Conservation (phyloP, 129 eudicot genomes). For the Heracleum sosnowskyi region DNA sequence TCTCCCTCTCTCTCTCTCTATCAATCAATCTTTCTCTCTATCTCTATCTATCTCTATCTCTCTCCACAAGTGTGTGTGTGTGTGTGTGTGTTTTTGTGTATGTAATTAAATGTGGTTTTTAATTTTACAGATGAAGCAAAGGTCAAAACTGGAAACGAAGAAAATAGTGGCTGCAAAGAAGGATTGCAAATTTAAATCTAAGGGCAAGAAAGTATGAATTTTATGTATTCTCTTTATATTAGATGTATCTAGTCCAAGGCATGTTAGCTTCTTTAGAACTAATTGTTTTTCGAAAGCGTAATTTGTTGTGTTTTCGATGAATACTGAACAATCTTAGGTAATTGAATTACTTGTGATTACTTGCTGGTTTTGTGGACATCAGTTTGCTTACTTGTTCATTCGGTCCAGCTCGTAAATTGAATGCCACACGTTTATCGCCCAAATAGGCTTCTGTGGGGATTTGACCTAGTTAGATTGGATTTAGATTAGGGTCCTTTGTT, state of each 20-base stretch:
- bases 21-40: too few species aligned
- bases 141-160: conserved; percentile 20
- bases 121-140: conserved; percentile 32
- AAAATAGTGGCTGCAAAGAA: conserved; percentile 21
- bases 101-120: conserved; percentile 1
- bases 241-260: neutral
- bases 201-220: conserved; percentile 37
- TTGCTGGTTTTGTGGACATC: neutral
- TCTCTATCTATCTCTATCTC: too few species aligned
- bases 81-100: too few species aligned
- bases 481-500: neutral
- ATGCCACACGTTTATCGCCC: neutral
- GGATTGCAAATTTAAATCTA: conserved; percentile 32
- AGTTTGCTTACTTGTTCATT: neutral
- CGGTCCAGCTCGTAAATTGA: neutral
- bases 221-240: conserved; percentile 7
- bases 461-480: neutral
- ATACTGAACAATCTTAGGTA: neutral
- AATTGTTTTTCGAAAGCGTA: neutral
- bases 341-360: neutral
- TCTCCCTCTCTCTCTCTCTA: too few species aligned
- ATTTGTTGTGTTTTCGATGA: too few species aligned
- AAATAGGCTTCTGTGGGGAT: neutral
- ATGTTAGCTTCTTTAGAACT: neutral
- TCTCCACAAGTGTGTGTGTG: too few species aligned